Conservation (phyloP, 371 early-diverging fungal species). For the Vavraia culicis region DNA sequence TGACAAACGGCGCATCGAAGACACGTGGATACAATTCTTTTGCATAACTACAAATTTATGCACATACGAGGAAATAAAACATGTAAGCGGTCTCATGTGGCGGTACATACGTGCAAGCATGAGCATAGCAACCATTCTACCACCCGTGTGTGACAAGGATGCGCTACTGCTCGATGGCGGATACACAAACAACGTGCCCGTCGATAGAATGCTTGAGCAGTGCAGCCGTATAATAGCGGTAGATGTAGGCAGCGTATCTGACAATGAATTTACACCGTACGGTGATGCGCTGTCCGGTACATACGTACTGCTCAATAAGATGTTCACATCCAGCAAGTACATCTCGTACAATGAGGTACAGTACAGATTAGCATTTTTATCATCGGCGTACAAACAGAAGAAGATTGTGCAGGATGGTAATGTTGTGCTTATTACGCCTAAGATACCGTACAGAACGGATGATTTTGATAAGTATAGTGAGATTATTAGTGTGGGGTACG, state of each 20-base stretch:
- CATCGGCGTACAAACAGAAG: constrained; percentile 49
- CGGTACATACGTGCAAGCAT: constrained; percentile 86
- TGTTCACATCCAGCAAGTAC: constrained; percentile 59
- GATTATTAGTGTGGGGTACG: constrained; percentile 68
- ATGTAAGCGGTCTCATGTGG: constrained; percentile 73
- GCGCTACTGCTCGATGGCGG: constrained; percentile 92
- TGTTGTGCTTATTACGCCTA: constrained; percentile 58
- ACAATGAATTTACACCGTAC: constrained; percentile 63
- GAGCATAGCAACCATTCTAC: constrained; percentile 63
- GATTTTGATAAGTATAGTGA: constrained; percentile 76
- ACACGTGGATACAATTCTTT: constrained; percentile 86
- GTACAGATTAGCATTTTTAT: constrained; percentile 77
- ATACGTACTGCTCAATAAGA: constrained; percentile 58
- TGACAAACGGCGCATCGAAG: constrained; percentile 71
- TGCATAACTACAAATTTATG: constrained; percentile 86
- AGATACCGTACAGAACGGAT: constrained; percentile 64
- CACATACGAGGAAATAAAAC: constrained; percentile 69
- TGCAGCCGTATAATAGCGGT: constrained; percentile 85
- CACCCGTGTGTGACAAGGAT: constrained; percentile 74
- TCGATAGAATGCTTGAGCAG: constrained; percentile 59
- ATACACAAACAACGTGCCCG: constrained; percentile 90
- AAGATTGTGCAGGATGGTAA: constrained; percentile 65
- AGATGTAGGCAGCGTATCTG: constrained; percentile 69
- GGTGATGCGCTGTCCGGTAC: constrained; percentile 81
- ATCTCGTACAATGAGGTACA: constrained; percentile 87